Conservation (phyloP, 2,329 filamentous ascomycete genomes). For the Xylaria digitata region DNA sequence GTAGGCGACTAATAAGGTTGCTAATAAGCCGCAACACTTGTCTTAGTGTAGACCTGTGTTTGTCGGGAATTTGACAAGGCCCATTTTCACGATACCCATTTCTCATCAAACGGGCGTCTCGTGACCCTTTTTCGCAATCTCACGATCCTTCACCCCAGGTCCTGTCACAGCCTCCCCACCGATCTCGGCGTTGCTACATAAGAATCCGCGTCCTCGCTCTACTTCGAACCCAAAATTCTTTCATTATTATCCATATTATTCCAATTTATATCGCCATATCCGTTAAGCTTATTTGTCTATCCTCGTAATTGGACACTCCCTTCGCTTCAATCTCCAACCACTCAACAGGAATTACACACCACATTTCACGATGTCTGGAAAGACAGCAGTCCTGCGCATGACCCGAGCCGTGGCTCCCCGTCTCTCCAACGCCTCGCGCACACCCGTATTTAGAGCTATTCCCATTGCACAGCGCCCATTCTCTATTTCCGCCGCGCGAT, state of each 20-base stretch:
- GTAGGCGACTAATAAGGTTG: conserved; percentile 34
- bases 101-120: conserved; percentile 40
- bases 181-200: conserved; percentile 35
- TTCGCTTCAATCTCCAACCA: neutral
- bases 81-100: conserved; percentile 36
- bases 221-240: neutral
- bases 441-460: conserved; percentile 44
- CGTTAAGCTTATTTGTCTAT: conserved; percentile 17
- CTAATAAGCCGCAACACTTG: conserved; percentile 33
- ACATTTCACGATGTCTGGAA: conserved; percentile 49
- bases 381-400: conserved; percentile 48
- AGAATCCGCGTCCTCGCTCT: conserved; percentile 27
- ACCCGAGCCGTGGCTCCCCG: conserved; percentile 49
- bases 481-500: conserved; percentile 52
- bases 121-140: conserved; percentile 39
- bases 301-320: conserved; percentile 15
- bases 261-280: conserved; percentile 25
- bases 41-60: conserved; percentile 24
- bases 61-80: conserved; percentile 32
- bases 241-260: conserved; percentile 31
- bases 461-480: conserved; percentile 53
- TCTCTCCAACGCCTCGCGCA: conserved; percentile 41
- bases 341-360: conserved; percentile 14
- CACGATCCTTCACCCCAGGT: conserved; percentile 37
- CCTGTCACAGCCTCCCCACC: conserved; percentile 34